Percentiles rank a stretch among this genome's conserved stretches.
Conservation (phyloP, 208 protist species). For the Acanthamoeba castellanii region DNA sequence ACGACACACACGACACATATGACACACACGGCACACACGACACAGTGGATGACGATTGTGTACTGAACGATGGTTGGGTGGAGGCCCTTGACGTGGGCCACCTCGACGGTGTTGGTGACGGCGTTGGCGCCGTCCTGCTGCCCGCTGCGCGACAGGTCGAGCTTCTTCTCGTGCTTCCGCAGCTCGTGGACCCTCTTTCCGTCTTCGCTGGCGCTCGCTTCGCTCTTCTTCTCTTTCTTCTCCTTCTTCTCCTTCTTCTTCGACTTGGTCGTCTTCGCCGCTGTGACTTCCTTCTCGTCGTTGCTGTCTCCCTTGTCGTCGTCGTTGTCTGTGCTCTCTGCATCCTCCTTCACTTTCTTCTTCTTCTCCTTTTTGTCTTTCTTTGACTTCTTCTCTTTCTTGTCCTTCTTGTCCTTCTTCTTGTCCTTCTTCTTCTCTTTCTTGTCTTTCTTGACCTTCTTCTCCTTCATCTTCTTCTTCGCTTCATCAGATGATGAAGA, state of each 20-base stretch:
- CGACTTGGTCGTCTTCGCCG: neutral
- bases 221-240: neutral
- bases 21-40: neutral
- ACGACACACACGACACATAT: neutral
- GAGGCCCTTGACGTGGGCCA: slow-evolving; percentile 52
- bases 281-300: neutral
- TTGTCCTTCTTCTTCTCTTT: neutral
- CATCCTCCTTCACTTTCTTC: neutral
- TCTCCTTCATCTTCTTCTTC: neutral
- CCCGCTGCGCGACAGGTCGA: slow-evolving; percentile 46
- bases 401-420: neutral
- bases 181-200: slow-evolving; percentile 15
- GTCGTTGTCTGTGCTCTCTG: neutral
- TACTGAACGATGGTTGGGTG: neutral
- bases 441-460: neutral
- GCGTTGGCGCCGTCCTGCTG: neutral
- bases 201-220: neutral
- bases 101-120: slow-evolving; percentile 40
- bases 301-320: neutral
- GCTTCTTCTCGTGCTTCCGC: slow-evolving; percentile 60
- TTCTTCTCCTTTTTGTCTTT: neutral
- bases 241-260: neutral
- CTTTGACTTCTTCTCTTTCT: neutral
- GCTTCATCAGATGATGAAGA: neutral
- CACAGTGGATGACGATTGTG: neutral